Evolutionary conservation across 305 asterid species (phyloP).

Genomic region (Solanum hybrid): DNA sequence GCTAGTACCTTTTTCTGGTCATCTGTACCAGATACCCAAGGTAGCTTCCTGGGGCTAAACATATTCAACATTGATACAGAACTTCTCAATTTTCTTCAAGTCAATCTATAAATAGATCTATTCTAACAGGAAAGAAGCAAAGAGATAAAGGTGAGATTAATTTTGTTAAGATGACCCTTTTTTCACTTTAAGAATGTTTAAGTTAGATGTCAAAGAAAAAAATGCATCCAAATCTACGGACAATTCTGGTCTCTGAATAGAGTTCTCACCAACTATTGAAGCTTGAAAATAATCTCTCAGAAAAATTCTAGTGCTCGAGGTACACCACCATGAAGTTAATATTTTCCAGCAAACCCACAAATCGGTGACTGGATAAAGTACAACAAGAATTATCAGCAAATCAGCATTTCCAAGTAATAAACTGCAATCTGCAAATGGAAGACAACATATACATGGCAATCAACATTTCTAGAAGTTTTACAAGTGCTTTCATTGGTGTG

Average conservation of each 20-base stretch:
- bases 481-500: background rate
- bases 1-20: constrained; percentile 67
- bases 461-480: background rate
- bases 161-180: constrained; percentile 8
- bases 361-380: background rate
- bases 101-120: constrained; percentile 34
- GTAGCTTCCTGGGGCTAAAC: constrained; percentile 52
- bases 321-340: constrained; percentile 57
- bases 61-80: constrained; percentile 61
- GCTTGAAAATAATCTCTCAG: constrained; percentile 44
- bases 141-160: constrained; percentile 10
- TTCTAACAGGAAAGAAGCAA: constrained; percentile 18
- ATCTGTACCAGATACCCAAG: constrained; percentile 58
- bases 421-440: background rate
- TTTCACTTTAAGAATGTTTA: background rate
- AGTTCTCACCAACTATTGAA: constrained; percentile 33
- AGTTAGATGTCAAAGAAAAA: background rate
- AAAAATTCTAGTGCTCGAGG: constrained; percentile 54
- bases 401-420: background rate
- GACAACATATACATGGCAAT: background rate
- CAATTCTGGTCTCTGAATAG: constrained; percentile 21
- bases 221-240: constrained; percentile 20
- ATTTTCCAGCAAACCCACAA: constrained; percentile 16
- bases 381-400: background rate
- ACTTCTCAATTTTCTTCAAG: constrained; percentile 34